Base-by-base conservation (phyloP, 2,329 filamentous ascomycete genomes). In the Fusarium sp. region DNA sequence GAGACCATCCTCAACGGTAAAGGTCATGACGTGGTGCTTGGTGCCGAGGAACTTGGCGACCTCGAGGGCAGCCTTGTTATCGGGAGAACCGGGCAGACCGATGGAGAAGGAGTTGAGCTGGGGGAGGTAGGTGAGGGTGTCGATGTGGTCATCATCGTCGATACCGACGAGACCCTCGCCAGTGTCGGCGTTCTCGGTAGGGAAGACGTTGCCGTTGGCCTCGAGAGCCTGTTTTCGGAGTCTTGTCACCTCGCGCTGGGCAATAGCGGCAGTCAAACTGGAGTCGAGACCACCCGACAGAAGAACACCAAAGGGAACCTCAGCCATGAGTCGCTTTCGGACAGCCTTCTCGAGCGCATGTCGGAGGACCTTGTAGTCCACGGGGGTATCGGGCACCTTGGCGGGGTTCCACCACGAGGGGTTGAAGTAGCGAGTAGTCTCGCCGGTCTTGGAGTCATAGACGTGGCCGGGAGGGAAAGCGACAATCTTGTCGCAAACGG, bases 41-140 rank as follows among this genome's bases (percentile, higher is more conserved):
- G 97, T 99, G 80, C 97, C 97, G 48, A 99, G 91, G 88, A 97
- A 99, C 83, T 96, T 94, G 81, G 97, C 97, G 20, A 98, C 97
- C 85, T 98, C 94, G 67, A 95, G 87, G 20, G 97, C 97, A 56
- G 97, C 97, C 84, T 93, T 92, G 81, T 95, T 97, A 84, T 99
- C 97, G 59, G 97, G 97, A 37, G 97, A 94, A 77, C 92, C 94
- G 9, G 96, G 95, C 39, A 99, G 92, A 81, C 97, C 97, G 77
- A 99, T 99, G 18, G 97, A 99, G 89, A 99, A 99, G 18, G 95
- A 98, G 91, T 98, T 97, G 84, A 99, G 91, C 84, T 98, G 94
- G 39, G 96, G 95, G 64, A 98, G 91, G 80, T 97, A 94, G 65
- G 95, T 97, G 73, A 98, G 91, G 16, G 95, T 98, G 58, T 93